Base-by-base conservation (phyloP, 2,329 filamentous ascomycete genomes). In the Lecanoromycetidae sp. region DNA sequence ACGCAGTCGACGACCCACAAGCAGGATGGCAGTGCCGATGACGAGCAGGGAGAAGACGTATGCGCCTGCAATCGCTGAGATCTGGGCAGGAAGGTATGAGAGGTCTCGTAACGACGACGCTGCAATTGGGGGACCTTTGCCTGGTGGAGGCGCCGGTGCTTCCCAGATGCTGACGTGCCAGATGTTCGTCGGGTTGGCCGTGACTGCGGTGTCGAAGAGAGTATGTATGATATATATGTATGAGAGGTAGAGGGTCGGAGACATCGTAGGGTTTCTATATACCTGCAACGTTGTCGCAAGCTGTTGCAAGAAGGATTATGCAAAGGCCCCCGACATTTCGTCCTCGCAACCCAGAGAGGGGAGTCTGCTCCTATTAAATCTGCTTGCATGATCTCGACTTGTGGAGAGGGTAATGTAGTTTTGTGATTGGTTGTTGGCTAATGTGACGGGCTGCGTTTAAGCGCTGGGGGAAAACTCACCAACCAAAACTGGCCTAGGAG, bases 61-160 rank as follows among this genome's bases (percentile, higher is more conserved):
- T 50, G 84, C 81, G 52, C 81, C 87, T 50, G 90, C 74, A 51
- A 96, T 84, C 55, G 81, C 86, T 54, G 84, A 82, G 56, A 95
- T 80, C 64, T 95, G 82, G 50, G 79, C 80, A 15, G 87, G 86
- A 19, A 95, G 76, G 47, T 82, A 77, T 15, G 72, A 66, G 53
- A 68, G 68, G 61, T 87, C 72, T 57, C 78, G 70, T 40, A 77
- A 63, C 30, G 80, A 76, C 56, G 71, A 65, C 46, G 71, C 70
- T 33, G 79, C 79, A 36, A 79, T 61, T 7, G 75, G 68, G 49
- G 80, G 75, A 6, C 76, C 77, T 64, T 79, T 67, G 62, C 78
- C 72, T 48, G 77, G 71, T 43, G 76, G 63, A 34, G 77, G 77
- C 27, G 78, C 72, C 39, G 76, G 76, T 53, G 66, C 67, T 54